Percentiles rank a stretch among this genome's conserved stretches.
Evolutionary conservation across 2,329 filamentous ascomycete species (phyloP).

Genomic region (Fusarium sp.): DNA sequence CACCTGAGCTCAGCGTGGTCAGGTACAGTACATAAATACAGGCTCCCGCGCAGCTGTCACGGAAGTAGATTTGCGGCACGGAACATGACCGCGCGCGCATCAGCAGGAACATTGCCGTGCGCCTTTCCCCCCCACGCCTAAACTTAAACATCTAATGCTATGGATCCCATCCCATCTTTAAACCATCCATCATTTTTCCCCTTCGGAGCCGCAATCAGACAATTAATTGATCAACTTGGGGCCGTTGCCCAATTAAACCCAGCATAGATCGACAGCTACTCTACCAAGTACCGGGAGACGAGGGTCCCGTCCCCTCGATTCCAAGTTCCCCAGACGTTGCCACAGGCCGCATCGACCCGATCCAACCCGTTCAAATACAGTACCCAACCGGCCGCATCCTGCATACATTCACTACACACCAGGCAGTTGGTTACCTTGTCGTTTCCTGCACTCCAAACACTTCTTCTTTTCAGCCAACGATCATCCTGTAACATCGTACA

Average conservation of each 20-base stretch:
- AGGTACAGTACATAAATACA: neutral
- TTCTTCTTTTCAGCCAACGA: neutral
- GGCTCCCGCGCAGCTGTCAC: neutral
- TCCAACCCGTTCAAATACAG: constrained; percentile 26
- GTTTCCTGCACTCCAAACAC: neutral
- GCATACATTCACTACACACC: neutral
- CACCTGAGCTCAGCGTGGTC: neutral
- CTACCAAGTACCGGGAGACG: constrained; percentile 27
- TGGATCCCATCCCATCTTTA: constrained; percentile 23
- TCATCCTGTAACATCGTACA: neutral
- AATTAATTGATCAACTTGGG: constrained; percentile 1
- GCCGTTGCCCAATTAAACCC: constrained; percentile 18
- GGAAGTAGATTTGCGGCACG: constrained; percentile 24
- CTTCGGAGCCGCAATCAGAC: constrained; percentile 38
- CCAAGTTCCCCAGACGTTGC: constrained; percentile 16
- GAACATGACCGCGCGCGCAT: constrained; percentile 28
- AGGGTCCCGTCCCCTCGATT: constrained; percentile 28
- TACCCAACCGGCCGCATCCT: neutral
- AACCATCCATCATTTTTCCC: constrained; percentile 27
- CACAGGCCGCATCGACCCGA: constrained; percentile 40
- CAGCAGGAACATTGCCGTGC: neutral
- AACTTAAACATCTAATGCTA: constrained; percentile 32
- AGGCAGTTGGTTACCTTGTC: neutral
- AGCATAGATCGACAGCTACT: constrained; percentile 10
- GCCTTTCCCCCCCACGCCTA: constrained; percentile 30